Evolutionary conservation across 768 basidiomycete genomes (phyloP).

Genomic region (Collybia nuda): DNA sequence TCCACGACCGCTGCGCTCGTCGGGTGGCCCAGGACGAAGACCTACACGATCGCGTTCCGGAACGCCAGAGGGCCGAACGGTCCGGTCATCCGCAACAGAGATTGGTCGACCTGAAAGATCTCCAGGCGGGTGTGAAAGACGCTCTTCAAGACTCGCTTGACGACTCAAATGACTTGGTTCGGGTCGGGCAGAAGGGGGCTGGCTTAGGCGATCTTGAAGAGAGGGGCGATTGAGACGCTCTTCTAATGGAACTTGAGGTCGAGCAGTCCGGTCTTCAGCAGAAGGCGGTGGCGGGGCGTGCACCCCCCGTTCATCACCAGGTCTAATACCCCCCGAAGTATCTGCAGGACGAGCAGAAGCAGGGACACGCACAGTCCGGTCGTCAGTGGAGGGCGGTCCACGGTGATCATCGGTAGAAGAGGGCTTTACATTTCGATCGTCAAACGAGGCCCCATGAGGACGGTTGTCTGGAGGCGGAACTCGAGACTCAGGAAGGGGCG

Average conservation of each 20-base stretch:
- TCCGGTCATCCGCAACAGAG: constrained; percentile 10
- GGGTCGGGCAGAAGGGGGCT: constrained; percentile 19
- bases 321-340: constrained; percentile 15
- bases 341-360: constrained; percentile 16
- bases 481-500: constrained; percentile 22
- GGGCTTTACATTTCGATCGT: constrained; percentile 31
- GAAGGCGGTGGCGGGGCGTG: constrained; percentile 4
- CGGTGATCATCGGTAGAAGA: constrained; percentile 27
- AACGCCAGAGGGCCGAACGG: constrained; percentile 13
- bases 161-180: constrained; percentile 16
- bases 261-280: constrained; percentile 18
- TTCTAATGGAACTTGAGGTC: constrained; percentile 27
- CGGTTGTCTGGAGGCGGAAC: constrained; percentile 23
- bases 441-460: constrained; percentile 18
- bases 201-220: constrained; percentile 37
- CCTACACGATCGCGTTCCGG: constrained; percentile 15
- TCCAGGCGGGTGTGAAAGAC: constrained; percentile 31
- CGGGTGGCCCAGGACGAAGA: constrained; percentile 14
- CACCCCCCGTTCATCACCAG: constrained; percentile 9
- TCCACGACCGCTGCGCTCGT: constrained; percentile 12
- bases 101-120: constrained; percentile 16
- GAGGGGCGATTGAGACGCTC: constrained; percentile 34
- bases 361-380: constrained; percentile 8
- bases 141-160: constrained; percentile 39
- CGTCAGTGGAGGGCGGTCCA: constrained; percentile 8